A percentile compares a stretch with the other conserved stretches of the same genome.
These are phyloP conservation scores for Monosporascus sp. DNA, from an alignment of 2,329 filamentous ascomycete genomes.

Conservation along the genomic window DNA sequence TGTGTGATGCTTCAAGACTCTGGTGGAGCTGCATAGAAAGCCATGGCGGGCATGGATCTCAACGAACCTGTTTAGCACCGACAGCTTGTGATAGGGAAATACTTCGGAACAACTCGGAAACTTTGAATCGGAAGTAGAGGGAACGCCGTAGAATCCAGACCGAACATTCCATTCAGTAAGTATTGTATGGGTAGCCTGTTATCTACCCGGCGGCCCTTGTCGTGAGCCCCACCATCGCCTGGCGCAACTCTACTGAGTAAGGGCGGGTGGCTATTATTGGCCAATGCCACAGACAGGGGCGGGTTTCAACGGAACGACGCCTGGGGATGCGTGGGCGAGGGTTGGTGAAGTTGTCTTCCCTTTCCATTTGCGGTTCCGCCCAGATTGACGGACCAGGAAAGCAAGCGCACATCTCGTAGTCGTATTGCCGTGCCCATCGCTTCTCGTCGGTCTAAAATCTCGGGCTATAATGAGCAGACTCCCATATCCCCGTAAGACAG, in stretches of 20 bases:
- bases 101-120: conserved; percentile 2
- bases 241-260: not conserved
- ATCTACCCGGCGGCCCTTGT: not conserved
- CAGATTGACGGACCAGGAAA: not conserved
- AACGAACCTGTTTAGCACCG: not conserved
- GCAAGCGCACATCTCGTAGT: not conserved
- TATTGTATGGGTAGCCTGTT: too few relatives aligned
- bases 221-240: not conserved
- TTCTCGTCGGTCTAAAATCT: not conserved
- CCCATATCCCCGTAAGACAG: not conserved
- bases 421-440: not conserved
- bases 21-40: not conserved
- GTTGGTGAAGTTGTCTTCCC: not conserved
- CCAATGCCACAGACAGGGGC: not conserved
- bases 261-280: not conserved
- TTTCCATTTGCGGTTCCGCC: not conserved
- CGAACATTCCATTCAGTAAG: too few relatives aligned
- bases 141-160: conserved; percentile 21
- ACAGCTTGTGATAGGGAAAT: conserved; percentile 4
- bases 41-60: not conserved
- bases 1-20: not conserved
- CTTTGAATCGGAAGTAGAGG: conserved; percentile 3
- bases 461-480: not conserved
- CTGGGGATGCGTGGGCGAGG: not conserved
- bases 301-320: not conserved